A percentile compares a stretch with the other conserved stretches of the same genome.
Evolutionary conservation across 768 basidiomycete genomes (phyloP).

Genomic region (Cantharellus anzutake): DNA sequence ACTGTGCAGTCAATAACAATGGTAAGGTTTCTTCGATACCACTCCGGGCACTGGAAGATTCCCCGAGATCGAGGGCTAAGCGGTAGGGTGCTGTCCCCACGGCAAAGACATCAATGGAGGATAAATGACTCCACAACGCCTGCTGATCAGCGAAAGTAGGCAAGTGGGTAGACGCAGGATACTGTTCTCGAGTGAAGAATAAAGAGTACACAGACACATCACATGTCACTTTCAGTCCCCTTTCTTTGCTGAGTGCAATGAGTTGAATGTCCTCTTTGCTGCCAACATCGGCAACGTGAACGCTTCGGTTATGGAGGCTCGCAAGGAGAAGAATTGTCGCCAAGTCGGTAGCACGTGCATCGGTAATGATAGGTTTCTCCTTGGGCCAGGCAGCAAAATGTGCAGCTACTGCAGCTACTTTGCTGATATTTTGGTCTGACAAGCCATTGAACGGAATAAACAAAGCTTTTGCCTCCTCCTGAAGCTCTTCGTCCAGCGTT

Average conservation of each 20-base stretch:
- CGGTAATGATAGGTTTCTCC: conserved; percentile 86
- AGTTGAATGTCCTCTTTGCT: conserved; percentile 72
- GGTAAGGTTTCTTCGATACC: conserved; percentile 81
- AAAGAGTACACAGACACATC: conserved; percentile 85
- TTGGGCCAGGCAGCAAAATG: conserved; percentile 82
- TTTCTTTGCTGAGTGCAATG: conserved; percentile 87
- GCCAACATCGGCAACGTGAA: conserved; percentile 83
- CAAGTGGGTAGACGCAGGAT: conserved; percentile 40
- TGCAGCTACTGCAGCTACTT: conserved; percentile 57
- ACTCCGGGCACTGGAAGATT: conserved; percentile 44
- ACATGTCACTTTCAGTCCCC: conserved; percentile 85
- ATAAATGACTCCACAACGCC: conserved; percentile 69
- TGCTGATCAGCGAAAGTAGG: conserved; percentile 62
- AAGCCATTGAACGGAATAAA: conserved; percentile 58
- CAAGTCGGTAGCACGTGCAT: conserved; percentile 80
- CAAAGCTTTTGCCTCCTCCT: conserved; percentile 63
- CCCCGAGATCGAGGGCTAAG: conserved; percentile 41
- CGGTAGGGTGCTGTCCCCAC: conserved; percentile 71
- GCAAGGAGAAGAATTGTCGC: conserved; percentile 86
- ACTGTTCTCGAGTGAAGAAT: conserved; percentile 69
- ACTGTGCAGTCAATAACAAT: conserved; percentile 70
- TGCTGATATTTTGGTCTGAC: conserved; percentile 17
- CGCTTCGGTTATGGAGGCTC: conserved; percentile 72
- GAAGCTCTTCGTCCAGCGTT: conserved; percentile 49
- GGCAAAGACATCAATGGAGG: conserved; percentile 77